Evolutionary conservation across 768 basidiomycete species (phyloP), one percentile per base, ranked within the genome.

Genomic region (Lactarius pseudohatsudake): DNA sequence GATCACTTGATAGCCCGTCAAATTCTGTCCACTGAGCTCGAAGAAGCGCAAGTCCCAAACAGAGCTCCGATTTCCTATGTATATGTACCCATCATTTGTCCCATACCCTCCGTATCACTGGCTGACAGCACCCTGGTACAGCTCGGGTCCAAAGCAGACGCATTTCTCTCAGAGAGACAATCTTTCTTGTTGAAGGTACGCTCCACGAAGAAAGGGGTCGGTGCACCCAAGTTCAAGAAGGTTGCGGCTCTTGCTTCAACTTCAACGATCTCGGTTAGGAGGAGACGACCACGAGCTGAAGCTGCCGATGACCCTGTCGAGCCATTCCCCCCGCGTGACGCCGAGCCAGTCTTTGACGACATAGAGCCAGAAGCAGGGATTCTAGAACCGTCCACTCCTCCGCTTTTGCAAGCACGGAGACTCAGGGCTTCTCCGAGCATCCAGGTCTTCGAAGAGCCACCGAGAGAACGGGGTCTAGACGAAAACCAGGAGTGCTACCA

Each of bases 1-100:
- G 68, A 69, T 40, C 40, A 66, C 13, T 36, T 71, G 47, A 9
- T 63, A 22, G 40, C 26, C 32, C 63, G 50, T 20, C 30, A 45
- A 4, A 47, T 70, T 32, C 47, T 69, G 40, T 15, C 13, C 13
- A 43, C 60, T 4, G 61, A 67, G 1, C 32, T 61, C 45, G 62
- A 64, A 26, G 68, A 54, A 18, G 20, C 54, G 7, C 56, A n/a
- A 9, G 59, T 41, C 28, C 41, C 28, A 10, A 57, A 50, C 22
- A 57, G 65, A 11, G 38, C 64, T 38, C 67, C 67, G 1, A 41
- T 67, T 40, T 64, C 66, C 22, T 57, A 70, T 61, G 43, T 62
- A 34, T 57, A 64, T 62, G 61, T 61, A 59, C 18, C 32, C 38
- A 43, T 38, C n/a, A 9, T 32, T 8, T 34, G 11, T 15, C 15